A percentile compares a stretch with the other conserved stretches of the same genome.
These are phyloP conservation scores for Chalaropsis ovoidea DNA, from an alignment of 2,329 filamentous ascomycete species.

Conservation along the genomic window DNA sequence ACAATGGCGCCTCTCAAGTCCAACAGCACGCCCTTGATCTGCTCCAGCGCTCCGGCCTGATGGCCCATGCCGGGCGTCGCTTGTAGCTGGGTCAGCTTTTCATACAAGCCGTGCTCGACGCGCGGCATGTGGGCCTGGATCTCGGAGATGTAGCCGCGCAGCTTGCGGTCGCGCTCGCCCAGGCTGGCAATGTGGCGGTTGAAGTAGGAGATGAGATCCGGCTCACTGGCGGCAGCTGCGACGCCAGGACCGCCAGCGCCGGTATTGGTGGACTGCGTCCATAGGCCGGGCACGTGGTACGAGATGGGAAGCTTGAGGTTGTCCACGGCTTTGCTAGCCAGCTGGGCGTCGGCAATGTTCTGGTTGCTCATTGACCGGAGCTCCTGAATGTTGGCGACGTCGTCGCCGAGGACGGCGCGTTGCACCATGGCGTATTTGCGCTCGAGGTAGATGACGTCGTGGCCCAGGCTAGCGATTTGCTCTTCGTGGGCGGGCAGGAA, in stretches of 20 bases:
- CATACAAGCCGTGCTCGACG: conserved; percentile 40
- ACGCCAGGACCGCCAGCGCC: conserved; percentile 29
- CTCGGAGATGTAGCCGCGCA: conserved; percentile 39
- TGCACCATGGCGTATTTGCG: conserved; percentile 40
- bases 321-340: conserved; percentile 63
- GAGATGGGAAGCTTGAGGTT: conserved; percentile 59
- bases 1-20: conserved; percentile 37
- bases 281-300: conserved; percentile 42
- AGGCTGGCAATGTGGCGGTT: conserved; percentile 38
- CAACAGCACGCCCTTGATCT: conserved; percentile 33
- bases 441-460: conserved; percentile 42
- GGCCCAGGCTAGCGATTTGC: conserved; percentile 39
- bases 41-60: conserved; percentile 28
- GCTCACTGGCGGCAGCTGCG: conserved; percentile 34
- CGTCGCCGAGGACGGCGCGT: conserved; percentile 39
- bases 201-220: conserved; percentile 39
- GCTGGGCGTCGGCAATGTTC: conserved; percentile 59
- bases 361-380: conserved; percentile 50
- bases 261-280: conserved; percentile 31
- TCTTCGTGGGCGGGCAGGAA: conserved; percentile 49
- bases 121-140: conserved; percentile 42
- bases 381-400: conserved; percentile 53
- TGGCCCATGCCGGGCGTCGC: conserved; percentile 26
- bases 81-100: conserved; percentile 29
- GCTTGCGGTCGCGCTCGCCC: conserved; percentile 37